These are phyloP conservation scores for Astraeus odoratus DNA, from an alignment of 768 basidiomycete genomes.

Conservation along the genomic window DNA sequence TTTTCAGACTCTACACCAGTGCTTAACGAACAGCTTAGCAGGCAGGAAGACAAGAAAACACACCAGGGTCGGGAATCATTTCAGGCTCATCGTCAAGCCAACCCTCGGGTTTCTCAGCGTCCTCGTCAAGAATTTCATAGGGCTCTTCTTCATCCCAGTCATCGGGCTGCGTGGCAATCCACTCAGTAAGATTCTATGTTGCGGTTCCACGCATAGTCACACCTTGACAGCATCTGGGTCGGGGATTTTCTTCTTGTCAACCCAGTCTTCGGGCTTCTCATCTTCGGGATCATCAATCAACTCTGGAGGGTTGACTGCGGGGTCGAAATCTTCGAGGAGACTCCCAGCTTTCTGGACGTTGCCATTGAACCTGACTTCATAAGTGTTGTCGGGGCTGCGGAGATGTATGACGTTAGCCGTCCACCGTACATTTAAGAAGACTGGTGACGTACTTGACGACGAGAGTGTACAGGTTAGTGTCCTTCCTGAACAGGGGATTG, in stretches of 20 bases:
- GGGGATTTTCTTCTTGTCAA: slow-evolving; percentile 78
- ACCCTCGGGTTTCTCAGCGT: slow-evolving; percentile 86
- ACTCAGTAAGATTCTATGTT: background rate
- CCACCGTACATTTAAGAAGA: background rate
- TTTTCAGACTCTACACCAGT: slow-evolving; percentile 63
- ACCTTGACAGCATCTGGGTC: slow-evolving; percentile 84
- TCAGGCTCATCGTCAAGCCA: slow-evolving; percentile 90
- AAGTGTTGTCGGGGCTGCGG: slow-evolving; percentile 85
- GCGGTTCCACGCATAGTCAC: slow-evolving; percentile 4
- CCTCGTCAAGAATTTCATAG: slow-evolving; percentile 81
- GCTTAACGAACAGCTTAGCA: background rate
- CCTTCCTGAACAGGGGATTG: slow-evolving; percentile 80
- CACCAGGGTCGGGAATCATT: slow-evolving; percentile 81
- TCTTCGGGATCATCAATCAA: slow-evolving; percentile 95
- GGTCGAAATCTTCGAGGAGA: slow-evolving; percentile 90
- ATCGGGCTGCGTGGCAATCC: slow-evolving; percentile 48
- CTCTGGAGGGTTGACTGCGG: slow-evolving; percentile 84
- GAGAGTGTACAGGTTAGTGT: slow-evolving; percentile 92
- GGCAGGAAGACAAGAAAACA: slow-evolving; percentile 11
- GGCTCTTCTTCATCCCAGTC: slow-evolving; percentile 99
- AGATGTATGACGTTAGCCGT: background rate
- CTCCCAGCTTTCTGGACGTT: slow-evolving; percentile 71
- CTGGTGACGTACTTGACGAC: slow-evolving; percentile 66
- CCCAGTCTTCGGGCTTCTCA: slow-evolving; percentile 88
- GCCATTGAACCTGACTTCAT: slow-evolving; percentile 86